Conservation (phyloP, 1,284 basidiomycete genomes). For the Filobasidium uniguttulatum region DNA sequence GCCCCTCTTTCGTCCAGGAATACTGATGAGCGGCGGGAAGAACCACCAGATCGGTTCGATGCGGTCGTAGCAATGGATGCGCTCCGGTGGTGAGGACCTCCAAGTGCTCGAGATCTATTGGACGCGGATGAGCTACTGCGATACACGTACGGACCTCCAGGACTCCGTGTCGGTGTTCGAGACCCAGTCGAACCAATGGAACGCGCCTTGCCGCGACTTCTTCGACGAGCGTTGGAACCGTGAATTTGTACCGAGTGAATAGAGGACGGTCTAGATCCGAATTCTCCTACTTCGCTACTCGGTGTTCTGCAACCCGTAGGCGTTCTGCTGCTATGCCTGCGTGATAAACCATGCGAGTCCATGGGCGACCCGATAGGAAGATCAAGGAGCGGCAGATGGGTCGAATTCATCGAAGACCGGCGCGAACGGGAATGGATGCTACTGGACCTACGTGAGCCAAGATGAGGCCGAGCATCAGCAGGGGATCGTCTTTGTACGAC, state of each 20-base stretch:
- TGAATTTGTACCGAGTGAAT: conserved; percentile 20
- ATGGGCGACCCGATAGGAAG: conserved; percentile 19
- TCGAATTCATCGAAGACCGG: conserved; percentile 31
- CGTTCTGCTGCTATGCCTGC: conserved; percentile 26
- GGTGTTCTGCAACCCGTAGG: conserved; percentile 34
- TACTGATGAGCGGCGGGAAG: conserved; percentile 12
- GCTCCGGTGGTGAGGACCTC: conserved; percentile 9
- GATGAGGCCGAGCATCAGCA: conserved; percentile 23
- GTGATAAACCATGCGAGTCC: conserved; percentile 18
- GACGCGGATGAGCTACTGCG: conserved; percentile 22
- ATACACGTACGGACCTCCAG: conserved; percentile 18
- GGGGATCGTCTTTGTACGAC: conserved; percentile 15
- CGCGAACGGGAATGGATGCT: conserved; percentile 37
- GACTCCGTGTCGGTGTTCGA: not conserved
- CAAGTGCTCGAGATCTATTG: conserved; percentile 24
- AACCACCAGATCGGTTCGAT: conserved; percentile 9
- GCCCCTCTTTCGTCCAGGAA: not conserved
- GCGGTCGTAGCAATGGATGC: conserved; percentile 8
- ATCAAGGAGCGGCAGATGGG: conserved; percentile 25
- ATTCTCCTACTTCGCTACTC: conserved; percentile 27
- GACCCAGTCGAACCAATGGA: conserved; percentile 12
- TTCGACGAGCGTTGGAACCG: conserved; percentile 10
- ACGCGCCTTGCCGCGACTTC: conserved; percentile 8
- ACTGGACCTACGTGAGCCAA: conserved; percentile 32
- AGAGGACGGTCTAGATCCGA: conserved; percentile 27